Conservation (phyloP, 2,329 filamentous ascomycete species). For the Herpomyces periplanetae region DNA sequence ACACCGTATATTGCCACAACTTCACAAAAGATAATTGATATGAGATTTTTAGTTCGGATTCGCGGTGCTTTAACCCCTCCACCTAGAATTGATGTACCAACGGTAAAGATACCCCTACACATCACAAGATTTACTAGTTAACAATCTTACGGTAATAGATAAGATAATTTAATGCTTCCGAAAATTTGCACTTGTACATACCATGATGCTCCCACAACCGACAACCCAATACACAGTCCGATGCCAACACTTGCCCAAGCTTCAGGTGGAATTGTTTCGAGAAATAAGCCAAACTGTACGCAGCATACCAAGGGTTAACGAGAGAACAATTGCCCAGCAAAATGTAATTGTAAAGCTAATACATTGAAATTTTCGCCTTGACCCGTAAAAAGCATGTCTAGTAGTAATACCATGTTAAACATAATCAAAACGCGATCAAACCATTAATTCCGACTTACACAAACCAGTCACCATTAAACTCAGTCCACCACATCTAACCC, state of each 20-base stretch:
- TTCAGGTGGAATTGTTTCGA: conserved; percentile 73
- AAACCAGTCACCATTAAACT: no score
- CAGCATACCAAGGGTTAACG: conserved; percentile 4
- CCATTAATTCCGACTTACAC: no score
- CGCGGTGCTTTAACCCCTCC: conserved; percentile 82
- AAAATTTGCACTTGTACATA: conserved; percentile 10
- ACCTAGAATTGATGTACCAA: conserved; percentile 80
- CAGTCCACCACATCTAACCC: no score
- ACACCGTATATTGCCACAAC: conserved; percentile 98
- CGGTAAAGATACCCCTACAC: conserved; percentile 91
- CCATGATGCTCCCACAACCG: conserved; percentile 90
- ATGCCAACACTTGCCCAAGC: conserved; percentile 75
- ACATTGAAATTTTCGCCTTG: no score
- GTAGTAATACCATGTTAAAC: no score
- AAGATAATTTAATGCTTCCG: conserved; percentile 1
- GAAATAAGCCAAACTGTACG: conserved; percentile 43
- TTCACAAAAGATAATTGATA: conserved; percentile 98
- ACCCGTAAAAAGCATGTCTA: no score
- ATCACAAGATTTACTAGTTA: conserved; percentile 2
- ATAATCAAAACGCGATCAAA: no score
- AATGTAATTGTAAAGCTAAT: no score
- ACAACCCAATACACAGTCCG: conserved; percentile 69
- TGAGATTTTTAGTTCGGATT: conserved; percentile 96
- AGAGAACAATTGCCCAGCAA: no score
- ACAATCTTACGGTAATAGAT: background rate